Evolutionary conservation across 148 eudicot genomes (phyloP), one percentile per base, ranked within the genome.

Genomic region (Chenopodium quinoa): DNA sequence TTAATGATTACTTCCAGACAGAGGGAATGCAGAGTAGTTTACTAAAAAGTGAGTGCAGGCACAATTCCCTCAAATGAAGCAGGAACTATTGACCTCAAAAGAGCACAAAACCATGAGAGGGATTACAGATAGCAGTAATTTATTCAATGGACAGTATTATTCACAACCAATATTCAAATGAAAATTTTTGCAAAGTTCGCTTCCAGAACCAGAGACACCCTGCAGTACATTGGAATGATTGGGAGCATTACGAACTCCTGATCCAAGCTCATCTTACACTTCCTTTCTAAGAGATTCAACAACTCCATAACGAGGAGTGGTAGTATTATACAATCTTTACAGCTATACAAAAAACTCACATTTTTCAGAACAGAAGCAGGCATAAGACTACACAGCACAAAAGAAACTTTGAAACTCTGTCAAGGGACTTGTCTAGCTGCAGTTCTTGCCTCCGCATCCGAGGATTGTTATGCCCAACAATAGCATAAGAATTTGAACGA

Each of bases 371-470:
- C 25, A 77, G 65, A 76, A 80, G 69, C 78, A 71, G 52, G 37
- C 86, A 84, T 72, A 94, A 75, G 54, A 89, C 70, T 63, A 88
- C 73, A 83, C 97, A 91, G 78, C 91, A 91, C 34, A 91, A 85
- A 19, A 94, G 87, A 81, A 94, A 94, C 48, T 91, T 87, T 0
- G 90, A 87, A 19, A 94, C 86, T 73, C 98, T 81, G 75, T 87
- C 87, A 16, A 94, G 93, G 22, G 93, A 94, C 89, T 94, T 92
- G 17, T 91, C 89, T 13, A 85, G 11, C 86, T 87, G 91, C 86
- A 92, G 78, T 83, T 90, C 97, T 66, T 92, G 97, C 89, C 97
- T 90, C 78, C 98, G 92, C 82, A 88, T 62, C 72, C 95, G 85
- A 5, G 87, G 86, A 80, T 85, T 89, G 60, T 83, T 73, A 72